Evolutionary conservation across 2,329 filamentous ascomycete species (phyloP).

Genomic region (Hypoxylon sp.): DNA sequence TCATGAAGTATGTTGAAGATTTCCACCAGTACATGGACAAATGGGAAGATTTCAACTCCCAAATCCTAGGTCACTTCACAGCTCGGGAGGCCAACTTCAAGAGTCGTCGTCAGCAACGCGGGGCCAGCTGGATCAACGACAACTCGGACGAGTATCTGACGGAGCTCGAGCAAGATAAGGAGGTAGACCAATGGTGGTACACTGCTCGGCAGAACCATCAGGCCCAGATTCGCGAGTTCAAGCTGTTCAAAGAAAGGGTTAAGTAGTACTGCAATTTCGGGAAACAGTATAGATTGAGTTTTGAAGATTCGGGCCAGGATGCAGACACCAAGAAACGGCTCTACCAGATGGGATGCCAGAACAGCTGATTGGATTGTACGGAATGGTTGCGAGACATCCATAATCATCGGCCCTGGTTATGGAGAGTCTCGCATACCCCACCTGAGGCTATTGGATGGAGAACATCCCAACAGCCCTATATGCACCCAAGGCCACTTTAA

Average conservation of each 20-base stretch:
- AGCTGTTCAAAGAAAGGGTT: constrained; percentile 55
- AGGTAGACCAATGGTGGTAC: constrained; percentile 67
- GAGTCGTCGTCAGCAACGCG: constrained; percentile 51
- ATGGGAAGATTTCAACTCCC: constrained; percentile 60
- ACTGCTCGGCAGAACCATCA: constrained; percentile 67
- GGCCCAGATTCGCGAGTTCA: constrained; percentile 64
- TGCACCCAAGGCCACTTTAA: neutral
- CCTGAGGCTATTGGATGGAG: constrained; percentile 11
- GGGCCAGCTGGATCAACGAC: constrained; percentile 56
- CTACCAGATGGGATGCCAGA: neutral
- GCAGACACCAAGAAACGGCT: neutral
- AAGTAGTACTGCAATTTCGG: constrained; percentile 40
- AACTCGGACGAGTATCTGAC: constrained; percentile 63
- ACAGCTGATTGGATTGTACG: constrained; percentile 12
- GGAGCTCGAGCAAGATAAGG: constrained; percentile 70
- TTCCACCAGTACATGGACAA: constrained; percentile 63
- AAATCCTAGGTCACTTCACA: constrained; percentile 64
- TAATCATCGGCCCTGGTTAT: constrained; percentile 6
- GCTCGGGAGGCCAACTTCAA: constrained; percentile 57
- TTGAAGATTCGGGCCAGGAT: neutral
- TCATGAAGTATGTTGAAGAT: constrained; percentile 60
- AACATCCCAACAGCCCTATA: neutral
- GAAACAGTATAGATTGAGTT: constrained; percentile 4
- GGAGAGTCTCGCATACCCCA: constrained; percentile 2
- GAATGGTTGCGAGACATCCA: neutral